These are phyloP conservation scores for Sisymbrium altissimum DNA, from an alignment of 345 rosid genomes.

Conservation along the genomic window DNA sequence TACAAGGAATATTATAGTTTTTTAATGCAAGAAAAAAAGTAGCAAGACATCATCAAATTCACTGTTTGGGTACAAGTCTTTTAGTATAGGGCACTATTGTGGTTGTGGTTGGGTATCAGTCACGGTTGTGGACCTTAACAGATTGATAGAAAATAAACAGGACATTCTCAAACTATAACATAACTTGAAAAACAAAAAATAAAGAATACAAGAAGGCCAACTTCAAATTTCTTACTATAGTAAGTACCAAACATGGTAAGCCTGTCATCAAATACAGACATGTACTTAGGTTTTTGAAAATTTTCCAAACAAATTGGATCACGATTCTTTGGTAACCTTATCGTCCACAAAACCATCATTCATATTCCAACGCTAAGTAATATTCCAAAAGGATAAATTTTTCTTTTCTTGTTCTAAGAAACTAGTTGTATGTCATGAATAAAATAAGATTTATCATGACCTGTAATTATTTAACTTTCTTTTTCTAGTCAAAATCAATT, in stretches of 20 bases:
- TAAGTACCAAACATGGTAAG: conserved; percentile 10
- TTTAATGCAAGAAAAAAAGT: background rate
- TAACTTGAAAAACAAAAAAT: background rate
- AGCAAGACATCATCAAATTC: conserved; percentile 11
- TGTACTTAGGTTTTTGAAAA: background rate
- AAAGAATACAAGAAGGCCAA: background rate
- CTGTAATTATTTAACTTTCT: background rate
- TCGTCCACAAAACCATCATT: background rate
- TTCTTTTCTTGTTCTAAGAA: background rate
- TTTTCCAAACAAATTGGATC: background rate
- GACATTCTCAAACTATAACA: background rate
- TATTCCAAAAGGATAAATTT: no score
- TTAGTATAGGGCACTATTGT: background rate
- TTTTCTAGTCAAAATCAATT: background rate
- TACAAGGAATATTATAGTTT: background rate
- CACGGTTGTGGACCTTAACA: background rate
- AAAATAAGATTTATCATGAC: background rate
- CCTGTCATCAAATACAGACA: background rate
- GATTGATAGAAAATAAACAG: background rate
- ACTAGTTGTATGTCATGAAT: background rate
- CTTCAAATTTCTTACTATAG: background rate
- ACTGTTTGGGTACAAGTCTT: conserved; percentile 7
- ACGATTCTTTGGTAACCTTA: background rate
- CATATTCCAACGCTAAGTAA: background rate
- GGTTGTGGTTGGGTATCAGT: conserved; percentile 11